Percentiles rank a stretch among this genome's conserved stretches.
These are phyloP conservation scores for Talaromyces wortmannii DNA, from an alignment of 495 filamentous ascomycete genomes.

Conservation along the genomic window DNA sequence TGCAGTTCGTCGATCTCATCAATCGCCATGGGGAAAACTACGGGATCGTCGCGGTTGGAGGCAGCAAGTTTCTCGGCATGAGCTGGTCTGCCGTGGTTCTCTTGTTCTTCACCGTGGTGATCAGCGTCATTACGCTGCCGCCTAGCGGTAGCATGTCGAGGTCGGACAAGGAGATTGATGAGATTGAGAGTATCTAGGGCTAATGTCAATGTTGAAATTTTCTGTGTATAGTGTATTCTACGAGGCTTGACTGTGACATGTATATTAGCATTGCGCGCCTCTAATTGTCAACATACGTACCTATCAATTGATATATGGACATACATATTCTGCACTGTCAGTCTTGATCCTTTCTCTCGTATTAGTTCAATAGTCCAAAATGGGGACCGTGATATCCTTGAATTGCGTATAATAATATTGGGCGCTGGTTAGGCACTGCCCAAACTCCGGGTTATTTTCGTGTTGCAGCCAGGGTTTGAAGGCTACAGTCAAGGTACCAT, in stretches of 20 bases:
- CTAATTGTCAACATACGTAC: too few relatives aligned
- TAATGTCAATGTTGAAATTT: too few relatives aligned
- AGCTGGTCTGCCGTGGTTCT: conserved; percentile 52
- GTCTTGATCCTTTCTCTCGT: not conserved
- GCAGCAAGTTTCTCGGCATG: conserved; percentile 49
- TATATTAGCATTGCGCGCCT: too few relatives aligned
- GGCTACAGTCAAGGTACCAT: too few relatives aligned
- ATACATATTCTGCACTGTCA: too few relatives aligned
- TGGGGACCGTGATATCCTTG: not conserved
- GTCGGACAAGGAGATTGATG: conserved; percentile 3
- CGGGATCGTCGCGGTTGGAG: conserved; percentile 45
- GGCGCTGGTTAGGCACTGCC: not conserved
- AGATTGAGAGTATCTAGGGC: not conserved
- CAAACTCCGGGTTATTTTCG: not conserved
- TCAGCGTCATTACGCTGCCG: conserved; percentile 3
- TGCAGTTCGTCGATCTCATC: conserved; percentile 49
- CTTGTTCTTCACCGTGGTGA: conserved; percentile 32
- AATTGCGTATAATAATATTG: not conserved
- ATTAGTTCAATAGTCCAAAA: not conserved
- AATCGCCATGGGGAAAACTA: conserved; percentile 51
- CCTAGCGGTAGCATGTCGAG: not conserved
- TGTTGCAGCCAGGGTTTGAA: not conserved
- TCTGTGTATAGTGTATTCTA: too few relatives aligned
- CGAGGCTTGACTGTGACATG: too few relatives aligned
- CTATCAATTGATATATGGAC: too few relatives aligned